Percentiles rank a stretch among this genome's conserved stretches.
Evolutionary conservation across 2,329 filamentous ascomycete species (phyloP).

Genomic region (Hypoxylon sp.): DNA sequence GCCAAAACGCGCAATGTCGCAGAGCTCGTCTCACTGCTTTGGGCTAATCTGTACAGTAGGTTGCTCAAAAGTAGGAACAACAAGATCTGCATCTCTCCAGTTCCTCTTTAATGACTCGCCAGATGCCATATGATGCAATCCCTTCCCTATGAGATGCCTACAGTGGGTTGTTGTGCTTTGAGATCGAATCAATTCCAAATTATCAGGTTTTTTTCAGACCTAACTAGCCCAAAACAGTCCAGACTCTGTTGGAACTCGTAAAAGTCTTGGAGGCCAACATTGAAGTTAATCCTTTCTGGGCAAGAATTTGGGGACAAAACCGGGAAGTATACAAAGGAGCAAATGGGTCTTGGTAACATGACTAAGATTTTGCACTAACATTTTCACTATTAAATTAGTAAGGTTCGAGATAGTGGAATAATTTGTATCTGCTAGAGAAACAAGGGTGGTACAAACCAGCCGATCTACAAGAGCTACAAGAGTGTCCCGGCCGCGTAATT

Average conservation of each 20-base stretch:
- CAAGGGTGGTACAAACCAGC: not conserved
- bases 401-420: not conserved
- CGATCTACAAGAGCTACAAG: constrained; percentile 2
- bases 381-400: not conserved
- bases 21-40: constrained; percentile 1
- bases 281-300: not conserved
- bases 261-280: not conserved
- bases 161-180: not conserved
- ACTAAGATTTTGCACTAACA: not conserved
- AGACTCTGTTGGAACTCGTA: not conserved
- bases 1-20: constrained; percentile 5
- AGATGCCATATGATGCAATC: constrained; percentile 3
- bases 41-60: not conserved
- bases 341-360: not conserved
- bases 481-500: constrained; percentile 9
- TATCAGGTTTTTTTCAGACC: not conserved
- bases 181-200: not conserved
- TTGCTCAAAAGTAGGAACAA: not conserved
- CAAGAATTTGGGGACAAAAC: not conserved
- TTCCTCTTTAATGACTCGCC: not conserved
- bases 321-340: not conserved
- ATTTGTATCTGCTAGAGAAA: not conserved
- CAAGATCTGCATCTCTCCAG: not conserved
- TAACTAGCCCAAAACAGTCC: not conserved
- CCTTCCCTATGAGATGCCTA: not conserved